Conservation (phyloP, 2,329 filamentous ascomycete genomes). For the Penicillium sp. region DNA sequence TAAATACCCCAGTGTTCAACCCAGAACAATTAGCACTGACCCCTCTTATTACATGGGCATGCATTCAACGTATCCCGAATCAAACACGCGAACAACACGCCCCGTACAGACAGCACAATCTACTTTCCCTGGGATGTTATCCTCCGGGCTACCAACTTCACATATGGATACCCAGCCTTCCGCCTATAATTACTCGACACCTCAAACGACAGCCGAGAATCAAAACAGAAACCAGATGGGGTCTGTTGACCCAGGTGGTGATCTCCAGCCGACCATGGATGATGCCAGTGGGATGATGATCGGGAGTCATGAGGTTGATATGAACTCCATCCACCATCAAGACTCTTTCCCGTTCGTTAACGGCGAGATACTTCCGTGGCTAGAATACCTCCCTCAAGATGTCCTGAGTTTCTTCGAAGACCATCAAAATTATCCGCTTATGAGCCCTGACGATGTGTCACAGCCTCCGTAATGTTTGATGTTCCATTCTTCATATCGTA, state of each 20-base stretch:
- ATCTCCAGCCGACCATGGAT: constrained; percentile 22
- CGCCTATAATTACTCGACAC: constrained; percentile 26
- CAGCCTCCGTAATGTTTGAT: constrained; percentile 22
- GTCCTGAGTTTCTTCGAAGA: constrained; percentile 58
- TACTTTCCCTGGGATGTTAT: constrained; percentile 15
- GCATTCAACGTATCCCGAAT: constrained; percentile 45
- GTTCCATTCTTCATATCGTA: constrained; percentile 6
- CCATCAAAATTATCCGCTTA: constrained; percentile 34
- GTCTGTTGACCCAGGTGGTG: constrained; percentile 9
- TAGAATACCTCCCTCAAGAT: constrained; percentile 70
- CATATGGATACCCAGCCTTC: constrained; percentile 23
- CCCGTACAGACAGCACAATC: constrained; percentile 28
- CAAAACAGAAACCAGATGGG: constrained; percentile 17
- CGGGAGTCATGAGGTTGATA: constrained; percentile 74
- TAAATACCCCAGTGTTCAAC: constrained; percentile 38
- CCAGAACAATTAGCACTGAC: constrained; percentile 39
- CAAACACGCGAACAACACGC: constrained; percentile 23
- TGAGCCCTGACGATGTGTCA: constrained; percentile 32
- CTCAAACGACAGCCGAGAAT: constrained; percentile 20
- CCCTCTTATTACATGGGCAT: constrained; percentile 49
- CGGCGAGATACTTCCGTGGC: constrained; percentile 69
- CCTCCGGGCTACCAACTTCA: constrained; percentile 19
- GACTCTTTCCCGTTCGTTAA: constrained; percentile 43
- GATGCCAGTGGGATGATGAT: constrained; percentile 59
- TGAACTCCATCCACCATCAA: constrained; percentile 58